Evolutionary conservation across 345 rosid genomes (phyloP).

Genomic region (Chamaenerion angustifolium): DNA sequence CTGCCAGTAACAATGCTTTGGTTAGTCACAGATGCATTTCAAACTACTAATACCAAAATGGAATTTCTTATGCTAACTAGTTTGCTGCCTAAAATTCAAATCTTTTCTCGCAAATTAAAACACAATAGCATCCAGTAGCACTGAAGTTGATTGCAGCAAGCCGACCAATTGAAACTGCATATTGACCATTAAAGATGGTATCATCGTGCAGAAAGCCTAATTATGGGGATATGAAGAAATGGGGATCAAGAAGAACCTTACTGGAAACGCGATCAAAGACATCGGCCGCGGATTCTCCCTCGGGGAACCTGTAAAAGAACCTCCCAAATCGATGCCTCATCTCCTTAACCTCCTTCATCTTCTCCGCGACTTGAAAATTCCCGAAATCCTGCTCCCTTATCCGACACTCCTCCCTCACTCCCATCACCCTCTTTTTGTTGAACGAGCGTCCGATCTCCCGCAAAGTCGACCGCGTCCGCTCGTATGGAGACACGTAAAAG

Average conservation of each 20-base stretch:
- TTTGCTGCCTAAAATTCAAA: too few species aligned
- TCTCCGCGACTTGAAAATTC: conserved; percentile 75
- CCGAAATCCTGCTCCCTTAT: conserved; percentile 94
- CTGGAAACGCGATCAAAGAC: conserved; percentile 98
- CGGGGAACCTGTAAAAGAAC: conserved; percentile 82
- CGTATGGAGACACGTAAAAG: conserved; percentile 93
- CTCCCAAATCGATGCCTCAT: conserved; percentile 67
- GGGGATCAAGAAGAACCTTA: conserved; percentile 13
- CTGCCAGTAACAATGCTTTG: too few species aligned
- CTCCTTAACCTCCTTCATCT: conserved; percentile 66
- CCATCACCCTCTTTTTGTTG: conserved; percentile 51
- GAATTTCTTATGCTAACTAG: too few species aligned
- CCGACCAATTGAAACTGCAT: too few species aligned
- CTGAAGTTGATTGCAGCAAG: too few species aligned
- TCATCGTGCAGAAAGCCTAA: not conserved
- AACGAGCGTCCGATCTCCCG: conserved; percentile 89
- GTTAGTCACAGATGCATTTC: too few species aligned
- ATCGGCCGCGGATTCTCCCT: conserved; percentile 97
- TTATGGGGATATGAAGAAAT: not conserved
- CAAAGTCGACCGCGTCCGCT: conserved; percentile 78
- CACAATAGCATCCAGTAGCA: too few species aligned
- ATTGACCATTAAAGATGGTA: too few species aligned
- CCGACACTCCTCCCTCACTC: conserved; percentile 87
- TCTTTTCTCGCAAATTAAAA: too few species aligned
- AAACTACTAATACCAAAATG: too few species aligned